Percentiles rank a stretch among this genome's conserved stretches.
These are phyloP conservation scores for Mucor lusitanicus DNA, from an alignment of 371 early-diverging fungal species.

Conservation along the genomic window DNA sequence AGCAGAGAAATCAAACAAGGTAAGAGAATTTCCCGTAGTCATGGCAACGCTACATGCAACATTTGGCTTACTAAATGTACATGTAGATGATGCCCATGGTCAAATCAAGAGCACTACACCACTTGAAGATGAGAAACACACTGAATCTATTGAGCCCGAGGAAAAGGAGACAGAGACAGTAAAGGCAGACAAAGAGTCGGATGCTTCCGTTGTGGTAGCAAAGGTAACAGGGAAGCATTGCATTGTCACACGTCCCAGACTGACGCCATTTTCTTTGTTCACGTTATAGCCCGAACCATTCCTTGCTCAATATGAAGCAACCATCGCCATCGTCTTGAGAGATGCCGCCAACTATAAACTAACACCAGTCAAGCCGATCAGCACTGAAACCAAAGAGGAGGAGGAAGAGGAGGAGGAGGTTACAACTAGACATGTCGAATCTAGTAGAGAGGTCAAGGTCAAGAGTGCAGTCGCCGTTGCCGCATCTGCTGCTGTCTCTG, in stretches of 20 bases:
- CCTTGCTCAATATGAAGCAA: slow-evolving; percentile 13
- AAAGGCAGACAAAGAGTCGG: not conserved
- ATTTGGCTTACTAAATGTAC: not conserved
- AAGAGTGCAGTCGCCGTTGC: not conserved
- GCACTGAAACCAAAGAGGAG: not conserved
- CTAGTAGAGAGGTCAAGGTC: not conserved
- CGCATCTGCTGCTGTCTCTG: not conserved
- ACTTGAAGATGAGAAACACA: not conserved
- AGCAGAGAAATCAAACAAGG: slow-evolving; percentile 3
- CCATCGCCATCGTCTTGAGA: not conserved
- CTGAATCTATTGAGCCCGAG: not conserved
- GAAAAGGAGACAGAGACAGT: not conserved
- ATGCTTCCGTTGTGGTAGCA: not conserved
- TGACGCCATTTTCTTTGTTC: not conserved
- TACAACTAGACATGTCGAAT: not conserved
- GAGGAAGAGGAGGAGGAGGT: too few species aligned
- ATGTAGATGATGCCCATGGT: not conserved
- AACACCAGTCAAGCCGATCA: not conserved
- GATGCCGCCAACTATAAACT: not conserved
- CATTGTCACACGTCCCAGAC: not conserved
- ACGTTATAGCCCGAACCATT: slow-evolving; percentile 2
- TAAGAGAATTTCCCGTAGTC: not conserved
- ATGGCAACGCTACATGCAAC: not conserved
- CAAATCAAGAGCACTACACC: not conserved
- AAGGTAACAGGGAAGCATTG: not conserved